Conservation (phyloP, 163 green algal genomes). For the Volvox carteri region DNA sequence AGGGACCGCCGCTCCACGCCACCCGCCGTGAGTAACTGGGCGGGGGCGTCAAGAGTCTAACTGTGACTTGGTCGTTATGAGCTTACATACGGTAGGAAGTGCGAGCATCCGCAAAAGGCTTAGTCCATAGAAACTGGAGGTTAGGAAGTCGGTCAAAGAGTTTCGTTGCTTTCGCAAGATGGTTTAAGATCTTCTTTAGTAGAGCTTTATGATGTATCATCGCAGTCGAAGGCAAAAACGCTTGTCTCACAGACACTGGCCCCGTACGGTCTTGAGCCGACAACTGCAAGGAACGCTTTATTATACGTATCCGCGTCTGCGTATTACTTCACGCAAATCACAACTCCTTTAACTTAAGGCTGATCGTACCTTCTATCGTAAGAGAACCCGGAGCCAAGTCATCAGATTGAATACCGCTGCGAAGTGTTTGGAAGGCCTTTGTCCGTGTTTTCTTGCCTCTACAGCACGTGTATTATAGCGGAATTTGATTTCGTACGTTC, state of each 20-base stretch:
- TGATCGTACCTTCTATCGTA: too few species aligned
- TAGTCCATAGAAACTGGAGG: conserved; percentile 20
- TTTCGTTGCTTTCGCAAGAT: neutral
- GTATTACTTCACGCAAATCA: too few species aligned
- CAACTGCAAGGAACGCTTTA: neutral
- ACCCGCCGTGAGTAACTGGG: conserved; percentile 9
- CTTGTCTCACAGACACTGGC: neutral
- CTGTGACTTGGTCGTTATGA: neutral
- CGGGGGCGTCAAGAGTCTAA: conserved; percentile 8
- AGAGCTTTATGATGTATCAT: neutral
- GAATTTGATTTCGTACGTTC: neutral
- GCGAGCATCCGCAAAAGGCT: neutral
- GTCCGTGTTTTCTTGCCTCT: neutral
- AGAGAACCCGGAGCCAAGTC: too few species aligned
- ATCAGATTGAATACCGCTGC: too few species aligned
- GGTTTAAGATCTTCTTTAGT: neutral
- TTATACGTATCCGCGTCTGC: too few species aligned
- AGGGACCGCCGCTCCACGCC: conserved; percentile 24
- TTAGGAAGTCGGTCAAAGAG: conserved; percentile 16
- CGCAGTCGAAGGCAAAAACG: neutral
- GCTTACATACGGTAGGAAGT: conserved; percentile 12
- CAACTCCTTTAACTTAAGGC: too few species aligned
- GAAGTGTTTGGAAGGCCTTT: too few species aligned
- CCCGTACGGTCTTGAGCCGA: neutral
- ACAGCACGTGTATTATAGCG: neutral